These are phyloP conservation scores for Colletotrichum ledebouriae DNA, from an alignment of 2,329 filamentous ascomycete genomes.

Conservation along the genomic window DNA sequence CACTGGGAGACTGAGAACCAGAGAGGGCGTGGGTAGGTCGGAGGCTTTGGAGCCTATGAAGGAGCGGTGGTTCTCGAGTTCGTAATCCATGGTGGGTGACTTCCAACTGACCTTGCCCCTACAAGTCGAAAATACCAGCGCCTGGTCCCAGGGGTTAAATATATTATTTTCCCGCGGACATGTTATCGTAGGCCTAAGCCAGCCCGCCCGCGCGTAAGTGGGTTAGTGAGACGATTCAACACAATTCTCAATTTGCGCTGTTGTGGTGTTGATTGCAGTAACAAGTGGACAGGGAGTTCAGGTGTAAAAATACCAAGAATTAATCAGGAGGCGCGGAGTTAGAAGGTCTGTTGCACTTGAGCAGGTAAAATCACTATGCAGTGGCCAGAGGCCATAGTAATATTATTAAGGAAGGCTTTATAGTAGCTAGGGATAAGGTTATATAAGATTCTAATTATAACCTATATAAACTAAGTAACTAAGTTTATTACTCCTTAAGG, in stretches of 20 bases:
- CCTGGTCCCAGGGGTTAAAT: not conserved
- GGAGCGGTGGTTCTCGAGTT: constrained; percentile 49
- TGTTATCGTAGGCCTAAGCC: not conserved
- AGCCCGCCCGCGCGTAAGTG: constrained; percentile 1
- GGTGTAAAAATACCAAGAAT: not conserved
- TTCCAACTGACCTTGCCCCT: not conserved
- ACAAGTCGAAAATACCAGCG: not conserved
- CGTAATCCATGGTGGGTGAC: constrained; percentile 47
- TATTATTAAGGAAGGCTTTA: no score
- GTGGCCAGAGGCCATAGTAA: no score
- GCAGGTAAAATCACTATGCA: no score
- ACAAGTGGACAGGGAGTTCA: not conserved
- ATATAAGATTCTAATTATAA: no score
- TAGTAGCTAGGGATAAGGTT: no score
- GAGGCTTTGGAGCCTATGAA: constrained; percentile 52
- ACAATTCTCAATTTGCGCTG: no score
- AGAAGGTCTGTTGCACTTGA: no score
- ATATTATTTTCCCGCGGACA: constrained; percentile 4
- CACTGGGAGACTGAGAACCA: constrained; percentile 55
- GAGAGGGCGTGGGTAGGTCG: constrained; percentile 55
- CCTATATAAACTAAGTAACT: no score
- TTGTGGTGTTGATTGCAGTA: not conserved
- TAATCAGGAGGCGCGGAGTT: no score
- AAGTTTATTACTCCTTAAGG: no score
- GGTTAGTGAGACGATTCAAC: not conserved